These are phyloP conservation scores for Aspergillus proliferans DNA, from an alignment of 2,329 filamentous ascomycete genomes.

Conservation along the genomic window DNA sequence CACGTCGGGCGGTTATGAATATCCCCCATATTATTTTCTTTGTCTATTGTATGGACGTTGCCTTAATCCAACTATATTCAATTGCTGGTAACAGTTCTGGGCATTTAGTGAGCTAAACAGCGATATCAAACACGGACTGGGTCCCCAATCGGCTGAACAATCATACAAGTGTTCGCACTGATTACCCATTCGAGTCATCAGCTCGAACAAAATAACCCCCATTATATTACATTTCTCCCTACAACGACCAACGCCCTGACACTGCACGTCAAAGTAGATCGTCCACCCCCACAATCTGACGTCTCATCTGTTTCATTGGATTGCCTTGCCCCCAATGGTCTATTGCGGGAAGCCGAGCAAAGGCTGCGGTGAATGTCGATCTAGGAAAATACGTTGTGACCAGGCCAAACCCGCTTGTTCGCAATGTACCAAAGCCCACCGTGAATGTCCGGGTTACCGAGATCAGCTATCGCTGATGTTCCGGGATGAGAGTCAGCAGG, in stretches of 20 bases:
- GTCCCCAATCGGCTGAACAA: not conserved
- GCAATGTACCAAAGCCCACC: slow-evolving; percentile 56
- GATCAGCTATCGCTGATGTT: slow-evolving; percentile 61
- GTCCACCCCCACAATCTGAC: not conserved
- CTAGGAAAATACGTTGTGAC: slow-evolving; percentile 49
- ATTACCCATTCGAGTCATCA: slow-evolving; percentile 1
- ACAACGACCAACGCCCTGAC: not conserved
- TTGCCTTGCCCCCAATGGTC: slow-evolving; percentile 26
- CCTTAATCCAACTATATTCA: not conserved
- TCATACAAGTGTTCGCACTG: not conserved
- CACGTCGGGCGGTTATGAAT: not conserved
- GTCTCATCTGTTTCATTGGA: not conserved
- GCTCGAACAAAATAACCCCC: not conserved
- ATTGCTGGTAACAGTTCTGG: not conserved
- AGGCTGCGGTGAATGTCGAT: slow-evolving; percentile 39
- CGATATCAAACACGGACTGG: not conserved
- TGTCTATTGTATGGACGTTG: not conserved
- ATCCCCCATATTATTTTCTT: not conserved
- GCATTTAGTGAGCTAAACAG: not conserved
- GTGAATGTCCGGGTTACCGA: slow-evolving; percentile 58
- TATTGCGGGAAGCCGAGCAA: slow-evolving; percentile 42
- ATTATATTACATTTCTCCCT: not conserved
- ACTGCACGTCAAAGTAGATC: not conserved
- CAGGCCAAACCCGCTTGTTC: slow-evolving; percentile 56
- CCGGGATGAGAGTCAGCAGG: slow-evolving; percentile 59